Evolutionary conservation across 441 rosid genomes (phyloP).

Genomic region (Pelargonium myrrhifolium): DNA sequence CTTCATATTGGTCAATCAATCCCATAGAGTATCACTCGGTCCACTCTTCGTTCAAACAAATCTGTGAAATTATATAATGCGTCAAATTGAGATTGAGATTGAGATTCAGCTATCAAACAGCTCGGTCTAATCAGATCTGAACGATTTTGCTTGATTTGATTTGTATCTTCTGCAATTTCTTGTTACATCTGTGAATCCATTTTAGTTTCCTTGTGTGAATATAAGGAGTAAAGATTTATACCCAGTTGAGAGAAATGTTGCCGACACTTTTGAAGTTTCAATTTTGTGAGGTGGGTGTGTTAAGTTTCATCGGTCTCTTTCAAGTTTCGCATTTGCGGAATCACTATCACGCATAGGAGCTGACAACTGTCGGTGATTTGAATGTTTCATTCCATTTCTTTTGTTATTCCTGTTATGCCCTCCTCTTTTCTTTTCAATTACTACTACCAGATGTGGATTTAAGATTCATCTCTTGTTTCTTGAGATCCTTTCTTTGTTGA

Average conservation of each 20-base stretch:
- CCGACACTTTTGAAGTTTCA: neutral
- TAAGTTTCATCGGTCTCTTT: neutral
- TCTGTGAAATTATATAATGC: slow-evolving; percentile 2
- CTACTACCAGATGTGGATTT: neutral
- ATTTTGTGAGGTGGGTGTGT: neutral
- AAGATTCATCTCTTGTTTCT: neutral
- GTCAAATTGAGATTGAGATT: neutral
- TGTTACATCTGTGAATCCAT: slow-evolving; percentile 1
- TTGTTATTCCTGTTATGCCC: neutral
- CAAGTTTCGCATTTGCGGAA: neutral
- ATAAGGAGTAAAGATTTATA: neutral
- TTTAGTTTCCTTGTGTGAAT: neutral
- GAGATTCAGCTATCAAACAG: neutral
- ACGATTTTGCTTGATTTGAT: neutral
- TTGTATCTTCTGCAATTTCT: neutral
- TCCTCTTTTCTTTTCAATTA: neutral
- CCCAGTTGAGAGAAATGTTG: neutral
- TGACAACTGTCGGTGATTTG: slow-evolving; percentile 1
- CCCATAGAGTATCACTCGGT: too few relatives aligned
- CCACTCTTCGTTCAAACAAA: too few relatives aligned
- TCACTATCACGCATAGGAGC: neutral
- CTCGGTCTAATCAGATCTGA: neutral
- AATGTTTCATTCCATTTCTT: neutral
- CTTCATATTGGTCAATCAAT: too few relatives aligned
- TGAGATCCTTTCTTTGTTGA: neutral